Conservation (phyloP, 257 asterid genomes). For the Solanum pinnatisectum region DNA sequence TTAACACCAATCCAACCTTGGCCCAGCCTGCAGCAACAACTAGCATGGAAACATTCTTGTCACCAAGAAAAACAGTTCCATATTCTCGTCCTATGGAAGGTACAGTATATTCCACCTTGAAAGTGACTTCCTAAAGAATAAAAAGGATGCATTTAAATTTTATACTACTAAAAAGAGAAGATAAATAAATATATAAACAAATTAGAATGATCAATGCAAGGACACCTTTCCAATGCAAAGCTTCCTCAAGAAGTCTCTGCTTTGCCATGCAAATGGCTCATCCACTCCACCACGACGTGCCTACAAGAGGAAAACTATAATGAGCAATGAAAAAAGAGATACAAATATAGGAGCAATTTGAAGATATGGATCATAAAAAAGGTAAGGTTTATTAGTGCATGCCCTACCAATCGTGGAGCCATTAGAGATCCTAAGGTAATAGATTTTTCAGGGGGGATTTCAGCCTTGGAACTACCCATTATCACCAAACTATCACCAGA, state of each 20-base stretch:
- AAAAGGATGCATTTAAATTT: neutral
- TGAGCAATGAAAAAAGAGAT: neutral
- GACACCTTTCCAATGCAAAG: slow-evolving; percentile 87
- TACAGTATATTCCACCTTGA: slow-evolving; percentile 83
- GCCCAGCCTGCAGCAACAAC: slow-evolving; percentile 98
- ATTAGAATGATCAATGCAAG: neutral
- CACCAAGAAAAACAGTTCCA: slow-evolving; percentile 84
- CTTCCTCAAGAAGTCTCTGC: slow-evolving; percentile 85
- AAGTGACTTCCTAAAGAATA: slow-evolving; percentile 62
- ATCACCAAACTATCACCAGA: slow-evolving; percentile 92
- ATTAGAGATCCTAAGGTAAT: slow-evolving; percentile 79
- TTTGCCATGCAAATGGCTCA: slow-evolving; percentile 98
- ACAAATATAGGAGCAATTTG: neutral
- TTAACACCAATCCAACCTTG: slow-evolving; percentile 38
- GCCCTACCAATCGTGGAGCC: slow-evolving; percentile 84
- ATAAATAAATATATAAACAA: neutral
- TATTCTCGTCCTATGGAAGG: slow-evolving; percentile 82
- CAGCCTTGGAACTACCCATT: slow-evolving; percentile 78
- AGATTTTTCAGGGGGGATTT: slow-evolving; percentile 82
- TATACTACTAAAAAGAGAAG: neutral
- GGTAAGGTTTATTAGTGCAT: neutral
- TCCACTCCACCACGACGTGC: slow-evolving; percentile 84
- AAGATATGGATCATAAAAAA: neutral
- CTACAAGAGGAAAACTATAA: slow-evolving; percentile 17
- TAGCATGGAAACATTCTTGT: slow-evolving; percentile 61